Evolutionary conservation across 805 yeast genomes (phyloP), one percentile per base, ranked within the genome.

Genomic region (Metschnikowia reukaufii): DNA sequence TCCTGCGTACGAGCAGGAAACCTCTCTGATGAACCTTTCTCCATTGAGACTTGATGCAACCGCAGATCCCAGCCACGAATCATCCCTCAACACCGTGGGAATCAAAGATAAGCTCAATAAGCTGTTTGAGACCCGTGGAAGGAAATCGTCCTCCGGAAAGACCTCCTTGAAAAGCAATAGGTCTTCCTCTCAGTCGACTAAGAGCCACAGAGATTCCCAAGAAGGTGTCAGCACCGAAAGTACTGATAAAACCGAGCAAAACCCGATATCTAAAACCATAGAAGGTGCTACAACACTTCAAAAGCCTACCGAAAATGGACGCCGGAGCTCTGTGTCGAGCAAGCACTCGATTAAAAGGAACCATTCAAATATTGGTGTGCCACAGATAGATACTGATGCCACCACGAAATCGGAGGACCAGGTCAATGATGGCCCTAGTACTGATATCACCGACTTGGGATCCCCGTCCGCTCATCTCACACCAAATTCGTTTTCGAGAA

Each of bases 21-120:
- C 34, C 6, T 34, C 40, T 5, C 12, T 42, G 6, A 30, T 50
- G 35, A 46, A 42, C n/a, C 39, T 51, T 10, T 51, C 57, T 16
- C 55, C 57, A 8, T 40, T 52, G 17, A 43, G 57, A 16, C 44
- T 52, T n/a, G 56, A 50, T 19, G 19, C 17, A 4, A n/a, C 42
- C 5, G 30, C 9, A 10, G 34, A 29, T 2, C n/a, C 18, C 6
- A 27, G 19, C 9, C 41, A 44, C 18, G 47, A 47, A 33, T 16
- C 3, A 6, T 38, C 43, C 5, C 39, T 40, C 17, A 27, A 25
- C 36, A 10, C 44, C n/a, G 54, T 4, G 6, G 44, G 48, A n/a
- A 55, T 54, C 34, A 50, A 47, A 25, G 37, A 46, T 18, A 49
- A 42, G 27, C 56, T 54, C 27, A 50, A 40, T 17, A 42, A 42